Base-by-base conservation (phyloP, 2,329 filamentous ascomycete genomes). In the Cladophialophora immunda region DNA sequence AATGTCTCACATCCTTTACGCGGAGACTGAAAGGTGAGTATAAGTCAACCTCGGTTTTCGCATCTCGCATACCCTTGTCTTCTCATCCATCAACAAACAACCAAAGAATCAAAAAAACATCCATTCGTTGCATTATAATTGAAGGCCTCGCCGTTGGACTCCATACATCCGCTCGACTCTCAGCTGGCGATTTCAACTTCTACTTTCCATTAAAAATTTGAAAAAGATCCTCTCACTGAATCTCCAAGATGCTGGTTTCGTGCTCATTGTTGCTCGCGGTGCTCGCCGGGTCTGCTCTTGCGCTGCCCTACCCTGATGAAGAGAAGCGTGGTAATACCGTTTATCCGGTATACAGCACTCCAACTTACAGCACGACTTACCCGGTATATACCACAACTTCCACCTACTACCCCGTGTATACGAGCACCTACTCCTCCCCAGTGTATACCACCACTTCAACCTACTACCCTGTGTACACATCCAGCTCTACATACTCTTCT, bases 1-100 rank as follows among this genome's bases (percentile, higher is more conserved):
- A 34, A 61, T 61, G 58, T 61, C 58, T 61, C 45, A 50, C 47
- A 61, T 59, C 41, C 41, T 59, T 59, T 15, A 50, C 17, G n/a
- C 2, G 6, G 29, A 34, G 29, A 17, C 45, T 32, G 57, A 15
- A 17, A 32, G 9, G 13, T 19, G 29, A 22, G 45, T 61, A 61
- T 61, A 61, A 61, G 47, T 61, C 22, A 15, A 15, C 22, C 5
- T 25, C 22, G 32, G 34, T 34, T 38, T 38, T 25, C 9, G 17
- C 47, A 15, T 6, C 34, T 15, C 13, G 13, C 30, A 30, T 52
- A 13, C 38, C 11, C 19, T 19, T 32, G 15, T 19, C 19, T 32
- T 53, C 17, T 17, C 8, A 9, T 29, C 9, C 22, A 25, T 61
- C n/a, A 17, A 29, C 30, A 32, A 32, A 50, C 13, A 11, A 19